Base-by-base conservation (phyloP, 2,329 filamentous ascomycete genomes). In the Diaporthe sp. region DNA sequence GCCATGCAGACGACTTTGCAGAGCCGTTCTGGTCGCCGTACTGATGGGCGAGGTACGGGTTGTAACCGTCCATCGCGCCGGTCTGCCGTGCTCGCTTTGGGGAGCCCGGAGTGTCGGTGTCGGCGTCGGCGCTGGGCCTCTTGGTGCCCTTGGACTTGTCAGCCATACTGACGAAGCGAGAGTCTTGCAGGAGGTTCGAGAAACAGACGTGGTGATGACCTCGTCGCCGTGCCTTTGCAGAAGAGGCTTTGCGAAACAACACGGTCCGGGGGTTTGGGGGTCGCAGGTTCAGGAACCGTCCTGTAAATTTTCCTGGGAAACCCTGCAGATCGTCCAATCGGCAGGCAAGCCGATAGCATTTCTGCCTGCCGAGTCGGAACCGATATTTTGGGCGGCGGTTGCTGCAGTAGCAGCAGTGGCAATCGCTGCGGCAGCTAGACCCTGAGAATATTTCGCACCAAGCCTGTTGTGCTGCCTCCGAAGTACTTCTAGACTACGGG, bases 31-130 rank as follows among this genome's bases (percentile, higher is more conserved):
- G 83, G 60, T 85, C 82, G 47, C 81, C 89, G 85, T 96, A 92
- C 91, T 94, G 94, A 85, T 99, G 97, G 74, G 95, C 94, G 77
- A 99, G 92, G 87, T 99, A 98, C 1, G 94, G 95, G 83, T 98
- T 98, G 82, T 90, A 83, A 22, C 67, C 75, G 67, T 78, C 79
- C 61, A 77, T 78, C 74, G 67, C 47, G 42, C 47, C 63, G 58
- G 44, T 47, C 15, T 72, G 74, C 77, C 81, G 84, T 55, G 79
- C 75, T 34, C 83, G 80, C 79, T 81, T 80, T 34, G 81, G 80
- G 25, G 75, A 77, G 44, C 80, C 84, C 63, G 81, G 73, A 34
- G 85, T 85, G 60, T 73, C 71, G 58, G n/a, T 34, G 70, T 87
- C 71, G 47, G 47, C 58, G 70, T 87, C 87, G 71, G 85, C 82